Percentiles rank a stretch among this genome's conserved stretches.
Conservation (phyloP, 495 filamentous ascomycete species). For the Hyaloscypha bicolor region DNA sequence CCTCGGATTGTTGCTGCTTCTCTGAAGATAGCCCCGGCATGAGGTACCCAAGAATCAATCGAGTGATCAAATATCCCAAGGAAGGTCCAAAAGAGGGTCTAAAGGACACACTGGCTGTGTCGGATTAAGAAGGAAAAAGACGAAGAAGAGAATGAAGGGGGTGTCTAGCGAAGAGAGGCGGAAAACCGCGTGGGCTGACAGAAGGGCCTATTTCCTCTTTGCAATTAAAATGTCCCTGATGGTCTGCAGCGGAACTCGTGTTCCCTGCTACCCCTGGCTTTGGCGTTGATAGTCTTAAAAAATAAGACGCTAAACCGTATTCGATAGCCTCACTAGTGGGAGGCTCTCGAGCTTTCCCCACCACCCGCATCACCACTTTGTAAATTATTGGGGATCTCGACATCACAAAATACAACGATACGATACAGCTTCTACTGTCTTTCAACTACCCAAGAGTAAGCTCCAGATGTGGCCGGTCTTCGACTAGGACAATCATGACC, state of each 20-base stretch:
- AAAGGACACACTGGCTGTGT: not conserved
- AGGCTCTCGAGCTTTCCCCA: not conserved
- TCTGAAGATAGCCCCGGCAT: constrained; percentile 4
- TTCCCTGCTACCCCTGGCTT: too few species aligned
- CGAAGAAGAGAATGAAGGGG: not conserved
- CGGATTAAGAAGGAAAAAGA: not conserved
- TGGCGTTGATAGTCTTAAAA: too few species aligned
- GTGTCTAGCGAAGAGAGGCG: not conserved
- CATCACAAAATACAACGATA: not conserved
- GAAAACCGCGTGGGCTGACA: not conserved
- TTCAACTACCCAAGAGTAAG: constrained; percentile 1
- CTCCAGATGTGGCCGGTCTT: too few species aligned
- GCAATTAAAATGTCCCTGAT: not conserved
- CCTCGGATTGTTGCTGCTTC: not conserved
- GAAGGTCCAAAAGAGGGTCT: not conserved
- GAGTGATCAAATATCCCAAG: not conserved
- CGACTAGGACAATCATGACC: too few species aligned
- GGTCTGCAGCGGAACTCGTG: not conserved
- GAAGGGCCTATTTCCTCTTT: not conserved
- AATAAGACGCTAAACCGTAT: too few species aligned
- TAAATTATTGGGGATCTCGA: not conserved
- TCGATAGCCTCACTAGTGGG: too few species aligned
- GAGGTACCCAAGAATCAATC: not conserved
- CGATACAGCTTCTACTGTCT: not conserved
- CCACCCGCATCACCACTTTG: constrained; percentile 6